Percentiles rank a stretch among this genome's conserved stretches.
phyloP scores from a whole-genome alignment of 2,329 filamentous ascomycete species.

The Microcyclosporella mali region DNA sequence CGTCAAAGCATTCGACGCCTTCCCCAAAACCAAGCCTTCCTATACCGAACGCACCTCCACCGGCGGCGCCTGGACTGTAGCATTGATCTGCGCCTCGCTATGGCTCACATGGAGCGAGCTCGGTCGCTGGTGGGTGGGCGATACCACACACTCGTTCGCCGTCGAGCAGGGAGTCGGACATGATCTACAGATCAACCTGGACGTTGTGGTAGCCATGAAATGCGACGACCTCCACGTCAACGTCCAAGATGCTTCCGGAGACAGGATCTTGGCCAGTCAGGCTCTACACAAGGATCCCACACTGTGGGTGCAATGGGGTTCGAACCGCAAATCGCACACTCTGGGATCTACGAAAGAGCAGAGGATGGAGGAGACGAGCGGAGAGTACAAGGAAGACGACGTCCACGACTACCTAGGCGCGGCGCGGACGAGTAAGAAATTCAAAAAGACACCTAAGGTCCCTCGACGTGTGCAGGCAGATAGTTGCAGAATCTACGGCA shows the following conservation, averaged over 20 bases:
- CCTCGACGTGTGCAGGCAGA: slow-evolving; percentile 48
- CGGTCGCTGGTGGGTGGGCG: slow-evolving; percentile 73
- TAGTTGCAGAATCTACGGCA: slow-evolving; percentile 84
- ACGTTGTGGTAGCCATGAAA: slow-evolving; percentile 83
- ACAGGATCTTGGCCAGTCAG: slow-evolving; percentile 77
- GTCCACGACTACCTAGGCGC: slow-evolving; percentile 82
- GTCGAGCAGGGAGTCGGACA: slow-evolving; percentile 89
- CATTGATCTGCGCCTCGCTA: slow-evolving; percentile 67
- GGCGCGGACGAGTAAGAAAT: slow-evolving; percentile 58
- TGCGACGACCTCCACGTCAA: slow-evolving; percentile 90
- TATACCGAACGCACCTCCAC: slow-evolving; percentile 79
- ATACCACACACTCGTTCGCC: slow-evolving; percentile 81
- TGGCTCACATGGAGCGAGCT: slow-evolving; percentile 74
- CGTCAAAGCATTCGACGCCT: slow-evolving; percentile 89
- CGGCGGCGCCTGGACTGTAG: slow-evolving; percentile 89
- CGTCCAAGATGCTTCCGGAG: slow-evolving; percentile 90
- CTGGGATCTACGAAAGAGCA: slow-evolving; percentile 55
- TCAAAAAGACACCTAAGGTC: slow-evolving; percentile 67
- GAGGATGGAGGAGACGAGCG: slow-evolving; percentile 52
- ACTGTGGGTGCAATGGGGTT: slow-evolving; percentile 74
- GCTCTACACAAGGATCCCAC: slow-evolving; percentile 71
- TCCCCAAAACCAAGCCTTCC: slow-evolving; percentile 93
- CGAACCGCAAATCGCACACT: slow-evolving; percentile 56
- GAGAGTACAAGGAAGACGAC: slow-evolving; percentile 66
- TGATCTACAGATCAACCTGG: slow-evolving; percentile 87